A percentile compares a stretch with the other conserved stretches of the same genome.
Evolutionary conservation across 2,329 filamentous ascomycete species (phyloP).

Genomic region (Seiridium cupressi): DNA sequence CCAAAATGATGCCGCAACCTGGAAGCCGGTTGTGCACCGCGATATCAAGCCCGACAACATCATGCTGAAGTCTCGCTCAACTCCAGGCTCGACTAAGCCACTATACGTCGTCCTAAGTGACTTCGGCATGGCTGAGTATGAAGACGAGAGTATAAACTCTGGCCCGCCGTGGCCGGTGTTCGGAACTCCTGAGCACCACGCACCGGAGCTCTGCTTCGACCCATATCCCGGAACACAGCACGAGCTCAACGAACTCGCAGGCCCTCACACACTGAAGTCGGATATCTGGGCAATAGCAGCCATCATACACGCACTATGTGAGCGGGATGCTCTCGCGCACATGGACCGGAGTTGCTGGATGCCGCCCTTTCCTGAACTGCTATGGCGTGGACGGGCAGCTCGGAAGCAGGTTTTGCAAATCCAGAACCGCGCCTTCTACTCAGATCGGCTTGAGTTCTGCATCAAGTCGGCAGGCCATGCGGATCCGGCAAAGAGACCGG

Average conservation of each 20-base stretch:
- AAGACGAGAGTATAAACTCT: background rate
- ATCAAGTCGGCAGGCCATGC: constrained; percentile 14
- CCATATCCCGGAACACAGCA: constrained; percentile 5
- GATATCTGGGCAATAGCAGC: constrained; percentile 16
- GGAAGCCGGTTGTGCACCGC: constrained; percentile 17
- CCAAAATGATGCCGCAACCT: constrained; percentile 3
- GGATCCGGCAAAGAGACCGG: constrained; percentile 11
- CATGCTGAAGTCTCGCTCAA: constrained; percentile 16
- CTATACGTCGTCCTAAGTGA: constrained; percentile 16
- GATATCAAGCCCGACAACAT: constrained; percentile 20
- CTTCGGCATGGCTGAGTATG: constrained; percentile 12
- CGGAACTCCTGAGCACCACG: constrained; percentile 14
- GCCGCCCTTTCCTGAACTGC: background rate
- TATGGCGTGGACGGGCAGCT: constrained; percentile 12
- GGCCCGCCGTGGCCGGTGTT: background rate
- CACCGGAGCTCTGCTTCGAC: constrained; percentile 16
- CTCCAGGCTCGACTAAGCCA: constrained; percentile 14
- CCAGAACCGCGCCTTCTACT: constrained; percentile 10
- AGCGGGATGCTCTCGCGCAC: constrained; percentile 13
- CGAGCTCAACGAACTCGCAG: background rate
- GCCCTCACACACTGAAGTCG: constrained; percentile 12
- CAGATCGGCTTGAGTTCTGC: constrained; percentile 13
- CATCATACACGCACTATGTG: constrained; percentile 15
- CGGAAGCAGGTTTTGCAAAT: constrained; percentile 10
- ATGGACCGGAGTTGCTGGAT: constrained; percentile 11